phyloP scores from a whole-genome alignment of 75 land plant genomes.

The Cryptomeria japonica region DNA sequence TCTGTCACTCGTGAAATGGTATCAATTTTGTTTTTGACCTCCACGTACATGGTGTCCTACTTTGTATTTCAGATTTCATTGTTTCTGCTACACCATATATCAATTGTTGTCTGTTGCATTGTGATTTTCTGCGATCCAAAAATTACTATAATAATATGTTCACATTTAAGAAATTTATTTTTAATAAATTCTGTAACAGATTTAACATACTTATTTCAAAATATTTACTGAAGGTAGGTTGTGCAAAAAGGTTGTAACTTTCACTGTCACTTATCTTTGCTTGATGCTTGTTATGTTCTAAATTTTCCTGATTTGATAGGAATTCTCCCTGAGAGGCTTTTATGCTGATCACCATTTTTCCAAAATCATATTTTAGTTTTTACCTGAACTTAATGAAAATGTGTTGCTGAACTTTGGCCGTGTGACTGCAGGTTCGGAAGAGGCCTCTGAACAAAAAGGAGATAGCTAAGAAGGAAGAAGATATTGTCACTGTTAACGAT shows the following conservation, averaged over 20 bases:
- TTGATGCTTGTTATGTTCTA: neutral
- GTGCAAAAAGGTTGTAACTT: neutral
- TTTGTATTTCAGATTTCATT: neutral
- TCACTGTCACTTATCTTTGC: neutral
- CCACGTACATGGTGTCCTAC: neutral
- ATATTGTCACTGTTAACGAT: constrained; percentile 79
- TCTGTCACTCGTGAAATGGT: neutral
- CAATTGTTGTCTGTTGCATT: neutral
- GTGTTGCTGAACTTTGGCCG: neutral
- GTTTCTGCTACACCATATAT: neutral
- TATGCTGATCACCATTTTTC: neutral
- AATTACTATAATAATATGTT: neutral
- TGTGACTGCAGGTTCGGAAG: constrained; percentile 79
- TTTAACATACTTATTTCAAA: neutral
- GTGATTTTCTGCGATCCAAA: neutral
- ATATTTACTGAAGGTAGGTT: neutral
- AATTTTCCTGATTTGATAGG: neutral
- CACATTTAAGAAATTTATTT: neutral
- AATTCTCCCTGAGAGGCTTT: neutral
- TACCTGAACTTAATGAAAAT: neutral
- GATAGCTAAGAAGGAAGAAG: constrained; percentile 88
- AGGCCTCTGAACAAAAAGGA: constrained; percentile 97
- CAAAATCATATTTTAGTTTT: neutral
- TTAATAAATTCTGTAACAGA: neutral
- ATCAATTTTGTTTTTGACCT: neutral